These are phyloP conservation scores for Candida tetrigidarum DNA, from an alignment of 1,139 yeast genomes.

Conservation along the genomic window DNA sequence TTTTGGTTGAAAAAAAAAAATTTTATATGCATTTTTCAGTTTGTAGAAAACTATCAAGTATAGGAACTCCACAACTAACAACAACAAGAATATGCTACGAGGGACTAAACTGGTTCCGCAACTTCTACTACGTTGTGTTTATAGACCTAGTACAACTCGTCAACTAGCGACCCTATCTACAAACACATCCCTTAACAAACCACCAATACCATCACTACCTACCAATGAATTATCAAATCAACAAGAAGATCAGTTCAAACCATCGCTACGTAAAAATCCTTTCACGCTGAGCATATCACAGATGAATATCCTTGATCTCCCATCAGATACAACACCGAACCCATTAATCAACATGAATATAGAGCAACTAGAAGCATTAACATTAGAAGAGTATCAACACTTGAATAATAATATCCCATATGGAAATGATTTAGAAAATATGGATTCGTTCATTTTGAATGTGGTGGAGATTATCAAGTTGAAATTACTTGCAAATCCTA, in stretches of 20 bases:
- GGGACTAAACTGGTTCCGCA: neutral
- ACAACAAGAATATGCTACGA: neutral
- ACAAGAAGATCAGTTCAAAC: slow-evolving; percentile 5
- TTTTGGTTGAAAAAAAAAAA: slow-evolving; percentile 1
- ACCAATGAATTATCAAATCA: no score
- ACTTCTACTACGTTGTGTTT: neutral
- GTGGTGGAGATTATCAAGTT: slow-evolving; percentile 35
- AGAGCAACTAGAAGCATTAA: slow-evolving; percentile 28
- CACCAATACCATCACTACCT: neutral
- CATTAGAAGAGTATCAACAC: slow-evolving; percentile 26
- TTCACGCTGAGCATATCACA: slow-evolving; percentile 6
- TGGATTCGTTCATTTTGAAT: slow-evolving; percentile 33
- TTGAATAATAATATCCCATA: slow-evolving; percentile 32
- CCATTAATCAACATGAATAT: slow-evolving; percentile 37
- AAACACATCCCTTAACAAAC: neutral
- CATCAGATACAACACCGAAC: slow-evolving; percentile 32
- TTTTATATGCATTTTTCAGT: no score
- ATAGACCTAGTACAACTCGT: neutral
- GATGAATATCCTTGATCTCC: slow-evolving; percentile 13
- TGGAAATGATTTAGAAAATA: slow-evolving; percentile 25
- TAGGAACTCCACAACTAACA: neutral
- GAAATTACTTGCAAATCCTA: slow-evolving; percentile 30
- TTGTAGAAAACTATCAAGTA: no score
- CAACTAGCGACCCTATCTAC: slow-evolving; percentile 2
- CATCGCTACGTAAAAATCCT: slow-evolving; percentile 13